phyloP scores from a whole-genome alignment of 768 basidiomycete species.

The Leccinum variicolor region DNA sequence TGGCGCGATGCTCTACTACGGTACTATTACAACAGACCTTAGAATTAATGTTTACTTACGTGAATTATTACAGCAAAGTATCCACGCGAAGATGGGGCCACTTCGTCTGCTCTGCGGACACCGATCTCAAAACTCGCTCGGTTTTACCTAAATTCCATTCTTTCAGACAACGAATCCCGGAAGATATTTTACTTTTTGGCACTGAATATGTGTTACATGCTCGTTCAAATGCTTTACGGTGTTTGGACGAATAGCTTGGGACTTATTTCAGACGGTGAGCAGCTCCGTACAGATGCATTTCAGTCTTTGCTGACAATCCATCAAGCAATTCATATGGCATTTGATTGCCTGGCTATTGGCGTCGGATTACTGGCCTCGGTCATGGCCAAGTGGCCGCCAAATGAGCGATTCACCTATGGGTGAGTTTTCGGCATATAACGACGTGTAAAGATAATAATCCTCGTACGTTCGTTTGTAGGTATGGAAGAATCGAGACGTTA shows the following conservation, averaged over 20 bases:
- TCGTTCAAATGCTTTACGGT: conserved; percentile 95
- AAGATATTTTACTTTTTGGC: conserved; percentile 97
- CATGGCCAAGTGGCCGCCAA: conserved; percentile 97
- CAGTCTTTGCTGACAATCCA: conserved; percentile 2
- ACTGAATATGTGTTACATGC: conserved; percentile 94
- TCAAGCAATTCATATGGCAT: conserved; percentile 98
- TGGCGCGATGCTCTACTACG: conserved; percentile 58
- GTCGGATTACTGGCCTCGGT: conserved; percentile 95
- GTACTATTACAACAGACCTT: conserved; percentile 36
- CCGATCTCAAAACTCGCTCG: conserved; percentile 53
- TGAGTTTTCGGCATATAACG: conserved; percentile 31
- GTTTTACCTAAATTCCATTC: conserved; percentile 84
- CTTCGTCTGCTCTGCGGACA: conserved; percentile 44
- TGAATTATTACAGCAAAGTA: conserved; percentile 43
- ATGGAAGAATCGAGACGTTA: conserved; percentile 93
- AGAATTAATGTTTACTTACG: conserved; percentile 9
- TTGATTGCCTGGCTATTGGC: conserved; percentile 96
- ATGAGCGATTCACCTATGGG: conserved; percentile 96
- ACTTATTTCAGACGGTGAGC: conserved; percentile 90
- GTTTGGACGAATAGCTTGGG: conserved; percentile 98
- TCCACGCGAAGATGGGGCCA: conserved; percentile 42
- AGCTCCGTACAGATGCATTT: background rate
- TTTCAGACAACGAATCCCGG: conserved; percentile 87
- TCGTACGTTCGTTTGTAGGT: conserved; percentile 49
- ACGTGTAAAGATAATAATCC: background rate